Percentiles rank a stretch among this genome's conserved stretches.
phyloP scores from a whole-genome alignment of 1,284 basidiomycete genomes.

The Trametes pubescens region DNA sequence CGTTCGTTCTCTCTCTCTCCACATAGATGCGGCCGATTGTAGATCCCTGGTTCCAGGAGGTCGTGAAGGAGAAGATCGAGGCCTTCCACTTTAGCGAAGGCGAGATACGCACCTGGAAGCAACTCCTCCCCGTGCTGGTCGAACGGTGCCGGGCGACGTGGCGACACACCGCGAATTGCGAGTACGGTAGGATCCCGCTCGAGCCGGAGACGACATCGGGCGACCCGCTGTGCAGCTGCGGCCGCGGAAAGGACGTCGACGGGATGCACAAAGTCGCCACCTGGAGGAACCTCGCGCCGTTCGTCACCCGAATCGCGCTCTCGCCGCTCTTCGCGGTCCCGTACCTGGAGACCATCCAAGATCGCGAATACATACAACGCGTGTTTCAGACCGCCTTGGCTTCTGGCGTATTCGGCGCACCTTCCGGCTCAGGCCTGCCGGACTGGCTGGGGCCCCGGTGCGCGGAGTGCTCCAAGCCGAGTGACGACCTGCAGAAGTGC shows the following conservation, averaged over 20 bases:
- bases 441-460: slow-evolving; percentile 25
- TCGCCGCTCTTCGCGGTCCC: slow-evolving; percentile 57
- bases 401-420: too few relatives aligned
- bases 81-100: slow-evolving; percentile 28
- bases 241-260: slow-evolving; percentile 50
- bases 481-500: slow-evolving; percentile 41
- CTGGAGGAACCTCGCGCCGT: slow-evolving; percentile 48
- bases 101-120: slow-evolving; percentile 53
- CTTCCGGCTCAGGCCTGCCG: too few relatives aligned
- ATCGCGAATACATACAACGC: background rate
- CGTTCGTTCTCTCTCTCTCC: slow-evolving; percentile 45
- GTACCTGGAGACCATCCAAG: slow-evolving; percentile 36
- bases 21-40: slow-evolving; percentile 41
- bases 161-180: slow-evolving; percentile 56
- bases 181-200: slow-evolving; percentile 51
- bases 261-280: slow-evolving; percentile 37
- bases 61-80: too few relatives aligned
- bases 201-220: slow-evolving; percentile 38
- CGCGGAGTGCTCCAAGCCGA: slow-evolving; percentile 32
- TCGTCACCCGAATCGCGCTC: slow-evolving; percentile 56
- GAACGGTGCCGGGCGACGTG: slow-evolving; percentile 60
- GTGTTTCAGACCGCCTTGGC: too few relatives aligned
- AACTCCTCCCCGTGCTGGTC: slow-evolving; percentile 53
- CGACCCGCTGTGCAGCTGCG: slow-evolving; percentile 58
- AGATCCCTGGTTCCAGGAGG: slow-evolving; percentile 27